A percentile compares a stretch with the other conserved stretches of the same genome.
These are phyloP conservation scores for Viola odorata DNA, from an alignment of 345 rosid species.

Conservation along the genomic window DNA sequence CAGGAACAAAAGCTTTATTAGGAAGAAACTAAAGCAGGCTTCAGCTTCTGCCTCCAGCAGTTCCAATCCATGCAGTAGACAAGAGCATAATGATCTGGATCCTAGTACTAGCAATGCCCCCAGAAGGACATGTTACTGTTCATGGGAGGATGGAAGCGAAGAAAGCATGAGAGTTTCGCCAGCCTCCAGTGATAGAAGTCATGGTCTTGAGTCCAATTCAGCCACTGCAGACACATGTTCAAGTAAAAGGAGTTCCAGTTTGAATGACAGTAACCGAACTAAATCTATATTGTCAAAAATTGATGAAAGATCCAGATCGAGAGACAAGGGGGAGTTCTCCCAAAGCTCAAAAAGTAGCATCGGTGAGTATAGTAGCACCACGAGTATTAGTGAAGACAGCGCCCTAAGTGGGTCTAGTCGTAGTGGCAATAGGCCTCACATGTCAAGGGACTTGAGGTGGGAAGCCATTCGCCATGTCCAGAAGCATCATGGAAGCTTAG, in stretches of 20 bases:
- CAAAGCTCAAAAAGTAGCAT: conserved; percentile 83
- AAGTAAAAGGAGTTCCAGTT: conserved; percentile 28
- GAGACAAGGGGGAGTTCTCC: conserved; percentile 63
- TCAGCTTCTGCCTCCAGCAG: conserved; percentile 28
- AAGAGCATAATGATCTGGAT: conserved; percentile 25
- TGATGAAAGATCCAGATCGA: conserved; percentile 47
- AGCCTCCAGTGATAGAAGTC: conserved; percentile 30
- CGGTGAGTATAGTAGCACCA: conserved; percentile 61
- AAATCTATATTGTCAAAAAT: conserved; percentile 29
- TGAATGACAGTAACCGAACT: conserved; percentile 22
- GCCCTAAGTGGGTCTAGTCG: conserved; percentile 47
- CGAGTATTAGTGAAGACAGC: conserved; percentile 54
- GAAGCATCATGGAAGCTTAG: conserved; percentile 55
- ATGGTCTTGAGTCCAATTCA: conserved; percentile 33
- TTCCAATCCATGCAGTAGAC: conserved; percentile 21
- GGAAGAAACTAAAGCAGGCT: conserved; percentile 48
- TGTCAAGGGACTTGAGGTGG: conserved; percentile 74
- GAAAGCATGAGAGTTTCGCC: conserved; percentile 33
- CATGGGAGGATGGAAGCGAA: conserved; percentile 25
- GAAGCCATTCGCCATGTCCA: conserved; percentile 53
- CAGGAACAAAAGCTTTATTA: conserved; percentile 44
- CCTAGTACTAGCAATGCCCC: conserved; percentile 31
- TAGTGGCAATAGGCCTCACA: conserved; percentile 62
- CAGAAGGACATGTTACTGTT: conserved; percentile 10
- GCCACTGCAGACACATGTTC: conserved; percentile 26